These are phyloP conservation scores for Citropsis articulata DNA, from an alignment of 345 rosid species.

Conservation along the genomic window DNA sequence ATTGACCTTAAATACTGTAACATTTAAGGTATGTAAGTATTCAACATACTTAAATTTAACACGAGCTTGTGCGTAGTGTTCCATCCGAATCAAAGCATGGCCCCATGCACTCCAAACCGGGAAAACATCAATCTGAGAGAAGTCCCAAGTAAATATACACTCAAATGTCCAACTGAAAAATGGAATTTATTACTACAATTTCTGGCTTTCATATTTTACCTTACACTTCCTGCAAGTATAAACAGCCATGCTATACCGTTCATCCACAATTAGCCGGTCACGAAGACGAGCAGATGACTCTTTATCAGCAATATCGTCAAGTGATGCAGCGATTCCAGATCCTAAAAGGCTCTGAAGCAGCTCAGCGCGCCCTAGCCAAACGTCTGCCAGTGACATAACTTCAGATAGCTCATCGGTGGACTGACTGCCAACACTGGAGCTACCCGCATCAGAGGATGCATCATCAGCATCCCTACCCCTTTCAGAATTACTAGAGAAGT, in stretches of 20 bases:
- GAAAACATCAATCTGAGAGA: conserved; percentile 80
- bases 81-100: conserved; percentile 92
- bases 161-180: conserved; percentile 17
- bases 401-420: conserved; percentile 77
- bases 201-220: conserved; percentile 42
- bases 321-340: conserved; percentile 91
- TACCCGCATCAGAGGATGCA: conserved; percentile 87
- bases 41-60: conserved; percentile 85
- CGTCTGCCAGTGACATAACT: conserved; percentile 59
- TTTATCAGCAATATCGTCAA: conserved; percentile 88
- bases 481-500: conserved; percentile 53
- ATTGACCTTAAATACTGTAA: background rate
- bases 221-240: conserved; percentile 96
- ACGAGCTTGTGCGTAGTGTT: conserved; percentile 88
- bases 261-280: conserved; percentile 87
- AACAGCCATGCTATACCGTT: conserved; percentile 96
- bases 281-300: conserved; percentile 77
- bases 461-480: conserved; percentile 81
- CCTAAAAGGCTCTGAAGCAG: conserved; percentile 95
- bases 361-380: conserved; percentile 93
- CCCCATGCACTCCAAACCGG: conserved; percentile 99
- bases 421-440: conserved; percentile 85
- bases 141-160: conserved; percentile 16
- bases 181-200: conserved; percentile 13
- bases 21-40: background rate